Conservation (phyloP, 805 yeast genomes). For the Wickerhamiella occidentalis region DNA sequence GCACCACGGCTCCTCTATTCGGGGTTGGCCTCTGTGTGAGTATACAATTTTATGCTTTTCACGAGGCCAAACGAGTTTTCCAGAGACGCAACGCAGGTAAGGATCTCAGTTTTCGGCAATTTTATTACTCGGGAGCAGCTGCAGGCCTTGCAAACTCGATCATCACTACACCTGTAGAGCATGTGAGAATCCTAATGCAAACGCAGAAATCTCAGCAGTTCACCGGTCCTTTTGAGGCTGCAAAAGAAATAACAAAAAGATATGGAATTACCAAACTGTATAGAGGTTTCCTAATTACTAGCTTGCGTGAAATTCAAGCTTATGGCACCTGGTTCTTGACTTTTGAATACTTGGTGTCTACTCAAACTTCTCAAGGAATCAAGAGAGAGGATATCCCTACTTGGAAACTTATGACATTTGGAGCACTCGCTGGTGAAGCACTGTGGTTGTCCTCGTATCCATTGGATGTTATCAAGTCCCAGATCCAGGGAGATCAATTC, state of each 20-base stretch:
- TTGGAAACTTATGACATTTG: conserved; percentile 42
- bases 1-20: conserved; percentile 55
- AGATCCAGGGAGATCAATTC: conserved; percentile 44
- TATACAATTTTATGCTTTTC: conserved; percentile 58
- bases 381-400: conserved; percentile 41
- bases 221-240: conserved; percentile 35
- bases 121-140: conserved; percentile 48
- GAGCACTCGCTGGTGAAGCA: conserved; percentile 59
- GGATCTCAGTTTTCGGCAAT: conserved; percentile 39
- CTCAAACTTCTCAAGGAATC: conserved; percentile 16
- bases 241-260: conserved; percentile 31
- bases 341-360: conserved; percentile 42
- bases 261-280: conserved; percentile 41
- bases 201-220: conserved; percentile 34
- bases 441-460: conserved; percentile 61
- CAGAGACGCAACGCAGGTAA: conserved; percentile 1
- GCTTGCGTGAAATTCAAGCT: conserved; percentile 53
- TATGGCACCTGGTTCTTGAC: conserved; percentile 66
- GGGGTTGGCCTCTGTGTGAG: conserved; percentile 65
- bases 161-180: conserved; percentile 54
- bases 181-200: conserved; percentile 49
- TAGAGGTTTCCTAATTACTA: conserved; percentile 44
- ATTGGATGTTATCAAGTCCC: conserved; percentile 51
- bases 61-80: conserved; percentile 52
- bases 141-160: conserved; percentile 59